Evolutionary conservation across 1,284 basidiomycete genomes (phyloP), one percentile per base, ranked within the genome.

Genomic region (Boletus nobilissimus): DNA sequence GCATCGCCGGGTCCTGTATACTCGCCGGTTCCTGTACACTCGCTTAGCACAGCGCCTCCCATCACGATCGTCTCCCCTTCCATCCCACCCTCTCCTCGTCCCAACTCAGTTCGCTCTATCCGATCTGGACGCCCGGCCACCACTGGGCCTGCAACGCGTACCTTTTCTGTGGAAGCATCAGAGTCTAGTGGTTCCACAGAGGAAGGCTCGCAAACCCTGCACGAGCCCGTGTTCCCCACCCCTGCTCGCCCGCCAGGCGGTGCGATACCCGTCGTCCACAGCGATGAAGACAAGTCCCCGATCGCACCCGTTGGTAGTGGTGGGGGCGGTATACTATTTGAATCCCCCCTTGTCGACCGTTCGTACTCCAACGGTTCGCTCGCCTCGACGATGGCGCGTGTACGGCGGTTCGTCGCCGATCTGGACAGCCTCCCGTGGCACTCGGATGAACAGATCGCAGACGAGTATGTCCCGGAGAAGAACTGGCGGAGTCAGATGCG

Each of bases 361-460:
- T 39, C 66, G 13, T 69, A 73, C 1, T 69, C 80, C 11, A 67
- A 64, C 14, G 72, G 76, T 34, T 77, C 82, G 11, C 74, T 74
- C 29, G 38, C 73, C 32, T 81, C 82, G 11, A 76, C 81, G 10
- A 14, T 81, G 29, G 64, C 76, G 16, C 82, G 83, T 6, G 16
- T 85, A 29, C 72, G 77, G 5, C 81, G 78, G 24, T 85, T 84
- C 60, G 10, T 83, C 10, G 13, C 69, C 1, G 71, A 65, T 9
- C 1, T 83, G 16, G 81, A 81, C 22, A 34, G 36, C 5, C 79
- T 84, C 1, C 83, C 84, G 14, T 85, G 84, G 84, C n/a, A 78
- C 5, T 75, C 83, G 11, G 74, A 78, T 0, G 9, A 54, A 3
- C 81, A 82, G 65, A 80, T 84, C 57, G 81, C 81, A 5, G 68